Conservation (phyloP, 306 rosid species). For the Urtica urens region DNA sequence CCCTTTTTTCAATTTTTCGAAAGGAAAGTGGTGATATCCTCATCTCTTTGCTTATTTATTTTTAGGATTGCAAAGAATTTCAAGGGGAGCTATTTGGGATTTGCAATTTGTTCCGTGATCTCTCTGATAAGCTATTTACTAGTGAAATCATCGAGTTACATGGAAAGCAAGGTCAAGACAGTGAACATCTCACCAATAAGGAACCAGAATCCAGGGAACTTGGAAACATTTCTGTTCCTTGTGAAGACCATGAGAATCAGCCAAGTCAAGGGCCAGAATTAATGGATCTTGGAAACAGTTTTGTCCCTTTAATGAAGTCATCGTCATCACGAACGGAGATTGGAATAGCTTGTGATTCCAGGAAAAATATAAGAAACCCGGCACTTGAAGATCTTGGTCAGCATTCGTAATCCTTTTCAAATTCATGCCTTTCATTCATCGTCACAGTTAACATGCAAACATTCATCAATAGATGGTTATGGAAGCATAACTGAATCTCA, state of each 20-base stretch:
- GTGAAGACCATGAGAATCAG: conserved; percentile 19
- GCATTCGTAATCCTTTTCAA: too few species aligned
- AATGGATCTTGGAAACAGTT: too few species aligned
- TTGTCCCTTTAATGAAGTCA: too few species aligned
- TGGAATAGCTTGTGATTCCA: conserved; percentile 26
- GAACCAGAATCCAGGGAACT: conserved; percentile 17
- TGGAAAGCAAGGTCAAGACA: conserved; percentile 25
- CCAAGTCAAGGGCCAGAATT: too few species aligned
- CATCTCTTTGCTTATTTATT: not conserved
- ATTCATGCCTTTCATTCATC: too few species aligned
- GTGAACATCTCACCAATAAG: conserved; percentile 2
- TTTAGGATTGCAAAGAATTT: conserved; percentile 86
- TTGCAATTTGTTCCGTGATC: conserved; percentile 78
- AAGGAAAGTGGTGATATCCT: conserved; percentile 15
- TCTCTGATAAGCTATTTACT: conserved; percentile 76
- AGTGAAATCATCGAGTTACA: conserved; percentile 64
- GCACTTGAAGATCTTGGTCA: conserved; percentile 63
- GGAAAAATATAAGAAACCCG: conserved; percentile 26
- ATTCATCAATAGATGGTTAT: too few species aligned
- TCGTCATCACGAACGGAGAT: conserved; percentile 17
- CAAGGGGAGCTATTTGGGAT: conserved; percentile 94
- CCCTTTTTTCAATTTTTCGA: too few species aligned
- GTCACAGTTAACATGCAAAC: too few species aligned
- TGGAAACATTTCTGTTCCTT: conserved; percentile 16
- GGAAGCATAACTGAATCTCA: not conserved